Conservation (phyloP, 2,329 filamentous ascomycete genomes). For the Leptographium galeiforme region DNA sequence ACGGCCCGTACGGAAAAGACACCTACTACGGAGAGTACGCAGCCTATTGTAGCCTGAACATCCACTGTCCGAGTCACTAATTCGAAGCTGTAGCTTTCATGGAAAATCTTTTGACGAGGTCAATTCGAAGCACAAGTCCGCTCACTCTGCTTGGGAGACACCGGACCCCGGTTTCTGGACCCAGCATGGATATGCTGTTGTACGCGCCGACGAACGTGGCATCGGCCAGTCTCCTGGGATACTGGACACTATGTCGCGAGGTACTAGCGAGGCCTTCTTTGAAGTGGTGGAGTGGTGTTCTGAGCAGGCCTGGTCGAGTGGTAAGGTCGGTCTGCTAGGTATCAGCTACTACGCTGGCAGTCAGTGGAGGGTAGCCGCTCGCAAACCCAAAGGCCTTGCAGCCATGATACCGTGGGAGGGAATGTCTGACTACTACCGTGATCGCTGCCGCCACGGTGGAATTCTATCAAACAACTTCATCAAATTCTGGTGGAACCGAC, state of each 20-base stretch:
- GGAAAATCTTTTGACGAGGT: slow-evolving; percentile 31
- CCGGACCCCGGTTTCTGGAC: slow-evolving; percentile 46
- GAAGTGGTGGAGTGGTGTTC: slow-evolving; percentile 37
- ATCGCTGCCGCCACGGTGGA: slow-evolving; percentile 47
- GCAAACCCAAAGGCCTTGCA: slow-evolving; percentile 29
- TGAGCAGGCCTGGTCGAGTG: slow-evolving; percentile 30
- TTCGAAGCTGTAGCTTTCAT: slow-evolving; percentile 19
- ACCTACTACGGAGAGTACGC: slow-evolving; percentile 39
- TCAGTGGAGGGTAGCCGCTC: slow-evolving; percentile 36
- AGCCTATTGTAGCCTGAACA: not conserved
- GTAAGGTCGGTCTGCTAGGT: slow-evolving; percentile 34
- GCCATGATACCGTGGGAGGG: slow-evolving; percentile 39
- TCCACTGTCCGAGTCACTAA: too few species aligned
- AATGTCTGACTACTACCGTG: slow-evolving; percentile 40
- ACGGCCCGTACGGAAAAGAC: slow-evolving; percentile 63
- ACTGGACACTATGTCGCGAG: slow-evolving; percentile 34
- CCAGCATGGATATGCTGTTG: slow-evolving; percentile 36
- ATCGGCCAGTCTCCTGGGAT: slow-evolving; percentile 32
- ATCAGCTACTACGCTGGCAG: slow-evolving; percentile 32
- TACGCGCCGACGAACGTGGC: slow-evolving; percentile 38
- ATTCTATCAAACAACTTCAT: slow-evolving; percentile 48
- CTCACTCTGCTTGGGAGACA: slow-evolving; percentile 45
- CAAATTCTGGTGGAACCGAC: slow-evolving; percentile 52
- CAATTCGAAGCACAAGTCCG: slow-evolving; percentile 37
- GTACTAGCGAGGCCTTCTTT: slow-evolving; percentile 33